Base-by-base conservation (phyloP, 768 basidiomycete genomes). In the Pilatotrama ljubarskyi region DNA sequence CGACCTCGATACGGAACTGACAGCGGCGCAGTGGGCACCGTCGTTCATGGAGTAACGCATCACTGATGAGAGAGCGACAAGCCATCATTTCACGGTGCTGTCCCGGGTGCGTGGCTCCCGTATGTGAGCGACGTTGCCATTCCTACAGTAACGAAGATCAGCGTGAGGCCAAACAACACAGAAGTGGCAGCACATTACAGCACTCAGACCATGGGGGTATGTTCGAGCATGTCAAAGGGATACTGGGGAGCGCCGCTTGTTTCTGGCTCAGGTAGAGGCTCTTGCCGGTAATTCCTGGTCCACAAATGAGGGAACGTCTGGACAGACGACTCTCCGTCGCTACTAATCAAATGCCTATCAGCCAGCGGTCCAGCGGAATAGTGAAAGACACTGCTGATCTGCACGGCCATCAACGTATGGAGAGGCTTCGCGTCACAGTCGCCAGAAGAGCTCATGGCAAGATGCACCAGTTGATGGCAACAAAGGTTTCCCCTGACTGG, bases 41-140 rank as follows among this genome's bases (percentile, higher is more conserved):
- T 29, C 61, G 49, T n/a, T 50, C 42, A 57, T 36, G 32, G 20
- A 56, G 51, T 55, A 62, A 54, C 38, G 37, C 51, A 62, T 62
- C 61, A 62, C 29, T 62, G 61, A 62, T 62, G 44, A 38, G 42
- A 26, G 18, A 17, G 37, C 36, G 20, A 41, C 55, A 18, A 51
- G 36, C n/a, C 50, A 56, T 52, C 49, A 61, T 17, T 22, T 22
- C 25, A 20, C 49, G 38, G 49, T 38, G 38, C 59, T 42, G 29
- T 44, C 43, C 15, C 3, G 32, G 36, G 48, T 18, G 17, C n/a
- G 20, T 25, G 7, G 20, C 18, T 22, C 20, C 24, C 22, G 11
- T 18, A 18, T 24, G 50, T 37, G 42, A 32, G 49, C 18, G 14
- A 35, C 6, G 42, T 47, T 51, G 55, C 36, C 17, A 51, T 56